These are phyloP conservation scores for Backusella psychrophila DNA, from an alignment of 192 early-diverging fungal genomes.

Conservation along the genomic window DNA sequence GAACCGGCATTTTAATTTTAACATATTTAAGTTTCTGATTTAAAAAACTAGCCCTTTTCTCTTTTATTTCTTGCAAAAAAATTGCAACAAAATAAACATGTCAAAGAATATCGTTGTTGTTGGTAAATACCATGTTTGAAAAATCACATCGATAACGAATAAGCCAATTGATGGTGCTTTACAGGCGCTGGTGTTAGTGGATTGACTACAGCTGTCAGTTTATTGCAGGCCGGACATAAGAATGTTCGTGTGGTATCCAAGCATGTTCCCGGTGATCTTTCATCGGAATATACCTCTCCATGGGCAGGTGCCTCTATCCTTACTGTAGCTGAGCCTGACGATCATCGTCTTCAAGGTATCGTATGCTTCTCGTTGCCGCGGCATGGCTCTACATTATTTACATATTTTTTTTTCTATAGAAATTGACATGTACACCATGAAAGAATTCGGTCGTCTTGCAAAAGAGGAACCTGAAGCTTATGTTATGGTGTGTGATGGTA, in stretches of 20 bases:
- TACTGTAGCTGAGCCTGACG: constrained; percentile 26
- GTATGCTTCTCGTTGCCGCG: no score
- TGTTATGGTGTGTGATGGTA: constrained; percentile 30
- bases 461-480: constrained; percentile 34
- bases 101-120: constrained; percentile 1
- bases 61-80: neutral
- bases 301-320: constrained; percentile 48
- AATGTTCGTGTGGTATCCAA: constrained; percentile 61
- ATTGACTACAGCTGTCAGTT: constrained; percentile 65
- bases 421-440: constrained; percentile 34
- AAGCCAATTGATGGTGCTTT: neutral
- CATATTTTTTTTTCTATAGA: constrained; percentile 11
- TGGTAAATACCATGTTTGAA: neutral
- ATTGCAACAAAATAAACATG: neutral
- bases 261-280: constrained; percentile 51
- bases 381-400: no score
- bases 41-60: neutral
- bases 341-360: constrained; percentile 40
- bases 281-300: constrained; percentile 53
- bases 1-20: neutral
- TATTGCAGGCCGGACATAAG: constrained; percentile 53
- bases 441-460: constrained; percentile 22
- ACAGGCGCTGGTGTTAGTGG: constrained; percentile 77
- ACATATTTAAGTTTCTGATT: neutral
- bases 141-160: neutral